Base-by-base conservation (phyloP, 108 stramenopile genomes). In the Nitzschia sp. region DNA sequence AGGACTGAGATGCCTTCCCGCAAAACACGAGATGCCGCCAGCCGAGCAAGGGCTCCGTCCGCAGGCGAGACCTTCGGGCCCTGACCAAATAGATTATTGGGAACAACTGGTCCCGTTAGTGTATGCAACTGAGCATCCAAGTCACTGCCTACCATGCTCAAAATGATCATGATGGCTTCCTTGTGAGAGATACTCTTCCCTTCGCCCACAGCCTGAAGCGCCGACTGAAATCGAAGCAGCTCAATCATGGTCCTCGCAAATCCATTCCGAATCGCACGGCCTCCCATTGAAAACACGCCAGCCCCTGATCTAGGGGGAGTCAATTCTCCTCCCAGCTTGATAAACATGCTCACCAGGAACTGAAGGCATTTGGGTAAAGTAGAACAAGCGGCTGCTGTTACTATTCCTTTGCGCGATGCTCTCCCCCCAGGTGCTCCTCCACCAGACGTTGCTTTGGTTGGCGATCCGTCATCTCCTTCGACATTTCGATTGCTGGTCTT, bases 321-420 rank as follows among this genome's bases (percentile, higher is more conserved):
- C 24, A 82, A 53, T 55, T 95, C 91, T 51, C 94, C 94, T 53
- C 91, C 94, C 48, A 72, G 77, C 46, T 92, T 95, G 48, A 89
- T 72, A 75, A 95, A 95, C 26, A 83, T 76, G 11, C 72, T 51
- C 36, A 89, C 85, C 29, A 92, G 68, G 59, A 74, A 90, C 24
- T 70, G 60, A 17, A 92, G 61, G 18, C 87, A 71, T 18, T 68
- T 72, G 46, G 71, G 70, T 3, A 89, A 56, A 35, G 81, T 86
- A 11, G 77, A 69, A 55, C 82, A 90, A 1, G 38, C 25, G 1
- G 46, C 34, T 6, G 70, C 53, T 13, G 70, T 19, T 26, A 71
- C 5, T 4, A 58, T 31, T 25, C 71, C 61, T 36, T 64, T 76
- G 26, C 62, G 48, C 23, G 15, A 34, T 13, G 66, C 66, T 17